phyloP scores from a whole-genome alignment of 176 grass and related monocot species.

The Phoenix roebelenii region DNA sequence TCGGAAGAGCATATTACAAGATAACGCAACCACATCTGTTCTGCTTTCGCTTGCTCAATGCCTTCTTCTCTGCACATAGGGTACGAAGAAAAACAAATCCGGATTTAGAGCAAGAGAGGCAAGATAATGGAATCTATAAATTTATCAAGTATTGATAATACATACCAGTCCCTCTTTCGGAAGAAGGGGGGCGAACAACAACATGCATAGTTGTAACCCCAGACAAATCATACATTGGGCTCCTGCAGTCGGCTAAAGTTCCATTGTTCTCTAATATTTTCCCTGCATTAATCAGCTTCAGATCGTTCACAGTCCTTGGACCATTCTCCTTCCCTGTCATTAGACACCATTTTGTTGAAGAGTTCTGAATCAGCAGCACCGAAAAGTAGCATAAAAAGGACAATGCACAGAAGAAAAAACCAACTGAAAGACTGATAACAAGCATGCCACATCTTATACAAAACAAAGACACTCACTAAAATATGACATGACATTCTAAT shows the following conservation, averaged over 20 bases:
- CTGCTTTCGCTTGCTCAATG: conserved; percentile 33
- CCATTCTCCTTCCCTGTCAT: conserved; percentile 47
- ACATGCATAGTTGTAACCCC: conserved; percentile 61
- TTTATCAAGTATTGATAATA: background rate
- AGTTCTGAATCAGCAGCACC: too few relatives aligned
- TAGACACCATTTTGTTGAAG: too few relatives aligned
- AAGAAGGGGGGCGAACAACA: conserved; percentile 32
- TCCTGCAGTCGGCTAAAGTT: conserved; percentile 58
- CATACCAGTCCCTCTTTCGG: conserved; percentile 39
- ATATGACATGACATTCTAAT: too few relatives aligned
- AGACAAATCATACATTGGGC: conserved; percentile 46
- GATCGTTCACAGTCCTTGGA: conserved; percentile 46
- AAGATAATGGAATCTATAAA: background rate
- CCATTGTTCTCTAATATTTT: conserved; percentile 64
- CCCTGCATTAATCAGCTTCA: conserved; percentile 62
- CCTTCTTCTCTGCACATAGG: conserved; percentile 32
- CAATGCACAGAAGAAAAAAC: too few relatives aligned
- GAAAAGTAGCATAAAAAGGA: too few relatives aligned
- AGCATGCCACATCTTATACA: too few relatives aligned
- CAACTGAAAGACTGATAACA: too few relatives aligned
- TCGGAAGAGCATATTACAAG: conserved; percentile 32
- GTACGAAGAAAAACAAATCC: background rate
- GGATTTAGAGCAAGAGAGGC: background rate
- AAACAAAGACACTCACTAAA: too few relatives aligned
- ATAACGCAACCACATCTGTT: conserved; percentile 46